These are phyloP conservation scores for Alternaria sp. DNA, from an alignment of 2,329 filamentous ascomycete species.

Conservation along the genomic window DNA sequence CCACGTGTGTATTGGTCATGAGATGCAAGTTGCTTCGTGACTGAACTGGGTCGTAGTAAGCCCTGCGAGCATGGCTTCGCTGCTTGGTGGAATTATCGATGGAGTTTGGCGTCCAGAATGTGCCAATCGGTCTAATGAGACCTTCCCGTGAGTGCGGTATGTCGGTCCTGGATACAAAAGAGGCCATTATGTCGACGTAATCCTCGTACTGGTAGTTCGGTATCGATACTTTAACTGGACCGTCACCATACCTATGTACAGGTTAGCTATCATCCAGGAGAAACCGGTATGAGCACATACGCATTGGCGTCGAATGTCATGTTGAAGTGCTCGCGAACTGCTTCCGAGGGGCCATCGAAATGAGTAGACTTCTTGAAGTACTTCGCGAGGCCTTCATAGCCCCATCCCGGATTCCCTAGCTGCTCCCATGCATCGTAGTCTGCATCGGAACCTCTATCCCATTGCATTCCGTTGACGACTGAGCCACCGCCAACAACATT, in stretches of 20 bases:
- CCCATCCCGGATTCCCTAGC: slow-evolving; percentile 64
- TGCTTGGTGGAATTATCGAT: slow-evolving; percentile 13
- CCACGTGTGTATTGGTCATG: slow-evolving; percentile 15
- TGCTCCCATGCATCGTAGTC: slow-evolving; percentile 60
- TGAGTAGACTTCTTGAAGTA: slow-evolving; percentile 40
- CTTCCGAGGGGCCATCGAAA: slow-evolving; percentile 15
- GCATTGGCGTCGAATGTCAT: slow-evolving; percentile 20
- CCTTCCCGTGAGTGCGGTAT: slow-evolving; percentile 11
- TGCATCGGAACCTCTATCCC: slow-evolving; percentile 35
- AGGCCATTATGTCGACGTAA: slow-evolving; percentile 9
- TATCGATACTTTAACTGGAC: slow-evolving; percentile 20
- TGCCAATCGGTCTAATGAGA: slow-evolving; percentile 20
- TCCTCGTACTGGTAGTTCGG: slow-evolving; percentile 22
- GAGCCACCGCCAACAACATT: slow-evolving; percentile 42
- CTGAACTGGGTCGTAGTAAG: slow-evolving; percentile 19
- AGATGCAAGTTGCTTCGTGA: slow-evolving; percentile 8
- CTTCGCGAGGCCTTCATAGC: slow-evolving; percentile 54
- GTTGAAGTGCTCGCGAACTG: not conserved
- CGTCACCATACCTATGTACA: slow-evolving; percentile 10
- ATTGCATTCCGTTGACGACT: slow-evolving; percentile 44
- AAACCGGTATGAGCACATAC: not conserved
- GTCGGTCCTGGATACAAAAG: slow-evolving; percentile 6
- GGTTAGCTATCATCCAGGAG: not conserved
- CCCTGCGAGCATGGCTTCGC: slow-evolving; percentile 11
- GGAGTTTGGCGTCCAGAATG: slow-evolving; percentile 31